A percentile compares a stretch with the other conserved stretches of the same genome.
Evolutionary conservation across 371 early-diverging fungal genomes (phyloP).

Genomic region (Mucor racemosus): DNA sequence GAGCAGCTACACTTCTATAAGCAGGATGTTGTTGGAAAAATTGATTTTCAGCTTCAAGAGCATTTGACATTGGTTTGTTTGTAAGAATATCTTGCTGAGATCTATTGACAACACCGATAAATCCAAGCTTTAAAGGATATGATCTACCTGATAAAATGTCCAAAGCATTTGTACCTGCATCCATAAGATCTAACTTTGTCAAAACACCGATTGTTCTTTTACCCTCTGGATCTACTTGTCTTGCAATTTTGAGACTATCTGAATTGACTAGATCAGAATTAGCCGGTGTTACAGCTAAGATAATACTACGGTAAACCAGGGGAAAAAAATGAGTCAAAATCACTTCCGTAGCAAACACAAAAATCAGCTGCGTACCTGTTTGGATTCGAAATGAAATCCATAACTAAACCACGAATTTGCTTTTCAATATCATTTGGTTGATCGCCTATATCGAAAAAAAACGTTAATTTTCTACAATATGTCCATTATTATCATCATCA

Average conservation of each 20-base stretch:
- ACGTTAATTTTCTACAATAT: not conserved
- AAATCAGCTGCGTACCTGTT: constrained; percentile 64
- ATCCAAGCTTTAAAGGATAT: constrained; percentile 87
- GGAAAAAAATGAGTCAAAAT: constrained; percentile 1
- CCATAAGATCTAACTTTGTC: constrained; percentile 96
- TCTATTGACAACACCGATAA: constrained; percentile 90
- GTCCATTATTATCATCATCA: constrained; percentile 2
- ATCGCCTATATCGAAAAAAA: constrained; percentile 59
- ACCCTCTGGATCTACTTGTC: constrained; percentile 90
- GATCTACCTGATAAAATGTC: constrained; percentile 86
- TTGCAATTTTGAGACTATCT: constrained; percentile 91
- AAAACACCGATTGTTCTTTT: constrained; percentile 91
- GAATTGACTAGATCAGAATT: constrained; percentile 94
- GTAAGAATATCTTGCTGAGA: constrained; percentile 87
- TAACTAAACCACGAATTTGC: constrained; percentile 82
- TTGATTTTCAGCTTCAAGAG: constrained; percentile 75
- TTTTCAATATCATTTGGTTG: constrained; percentile 91
- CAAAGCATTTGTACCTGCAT: constrained; percentile 89
- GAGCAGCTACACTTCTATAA: constrained; percentile 78
- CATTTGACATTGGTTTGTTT: constrained; percentile 79
- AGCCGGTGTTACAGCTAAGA: constrained; percentile 94
- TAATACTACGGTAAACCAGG: constrained; percentile 62
- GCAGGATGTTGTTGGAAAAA: constrained; percentile 85
- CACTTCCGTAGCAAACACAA: not conserved
- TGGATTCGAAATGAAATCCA: constrained; percentile 86